Conservation (phyloP, 1,284 basidiomycete species). For the Blastosporella zonata region DNA sequence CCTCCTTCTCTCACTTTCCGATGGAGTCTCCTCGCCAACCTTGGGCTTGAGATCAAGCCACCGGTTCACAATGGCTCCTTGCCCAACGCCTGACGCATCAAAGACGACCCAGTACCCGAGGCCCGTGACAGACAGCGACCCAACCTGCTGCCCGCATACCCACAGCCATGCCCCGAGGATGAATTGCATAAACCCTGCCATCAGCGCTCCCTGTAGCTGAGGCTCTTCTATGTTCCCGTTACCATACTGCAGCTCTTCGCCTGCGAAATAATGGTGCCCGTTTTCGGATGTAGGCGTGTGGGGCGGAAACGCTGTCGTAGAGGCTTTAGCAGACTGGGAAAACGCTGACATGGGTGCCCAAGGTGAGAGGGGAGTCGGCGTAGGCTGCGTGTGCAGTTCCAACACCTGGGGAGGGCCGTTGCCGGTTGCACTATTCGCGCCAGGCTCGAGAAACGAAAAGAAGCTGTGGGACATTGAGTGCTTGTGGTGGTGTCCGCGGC, state of each 20-base stretch:
- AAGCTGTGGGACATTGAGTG: slow-evolving; percentile 94
- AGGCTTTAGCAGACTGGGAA: slow-evolving; percentile 21
- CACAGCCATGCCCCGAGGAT: slow-evolving; percentile 72
- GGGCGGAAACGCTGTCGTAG: slow-evolving; percentile 9
- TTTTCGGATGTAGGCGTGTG: slow-evolving; percentile 11
- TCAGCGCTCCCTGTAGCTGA: slow-evolving; percentile 7
- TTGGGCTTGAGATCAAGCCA: slow-evolving; percentile 24
- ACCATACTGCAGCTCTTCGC: not conserved
- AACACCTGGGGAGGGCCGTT: slow-evolving; percentile 13
- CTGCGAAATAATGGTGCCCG: slow-evolving; percentile 1
- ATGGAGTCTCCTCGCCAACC: slow-evolving; percentile 12
- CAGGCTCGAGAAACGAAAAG: slow-evolving; percentile 82
- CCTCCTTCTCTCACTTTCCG: slow-evolving; percentile 19
- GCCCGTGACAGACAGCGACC: slow-evolving; percentile 85
- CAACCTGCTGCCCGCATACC: slow-evolving; percentile 89
- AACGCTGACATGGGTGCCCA: slow-evolving; percentile 49
- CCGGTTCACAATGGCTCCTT: slow-evolving; percentile 51
- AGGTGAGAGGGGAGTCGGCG: slow-evolving; percentile 49
- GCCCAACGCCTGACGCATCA: slow-evolving; percentile 78
- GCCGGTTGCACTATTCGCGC: slow-evolving; percentile 20
- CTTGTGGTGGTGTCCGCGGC: slow-evolving; percentile 87
- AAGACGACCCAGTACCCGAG: slow-evolving; percentile 97
- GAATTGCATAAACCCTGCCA: slow-evolving; percentile 40
- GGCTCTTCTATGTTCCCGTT: not conserved
- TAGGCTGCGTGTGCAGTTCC: slow-evolving; percentile 46